Evolutionary conservation across 164 flowering plant species (phyloP).

Genomic region (Taxillus chinensis): DNA sequence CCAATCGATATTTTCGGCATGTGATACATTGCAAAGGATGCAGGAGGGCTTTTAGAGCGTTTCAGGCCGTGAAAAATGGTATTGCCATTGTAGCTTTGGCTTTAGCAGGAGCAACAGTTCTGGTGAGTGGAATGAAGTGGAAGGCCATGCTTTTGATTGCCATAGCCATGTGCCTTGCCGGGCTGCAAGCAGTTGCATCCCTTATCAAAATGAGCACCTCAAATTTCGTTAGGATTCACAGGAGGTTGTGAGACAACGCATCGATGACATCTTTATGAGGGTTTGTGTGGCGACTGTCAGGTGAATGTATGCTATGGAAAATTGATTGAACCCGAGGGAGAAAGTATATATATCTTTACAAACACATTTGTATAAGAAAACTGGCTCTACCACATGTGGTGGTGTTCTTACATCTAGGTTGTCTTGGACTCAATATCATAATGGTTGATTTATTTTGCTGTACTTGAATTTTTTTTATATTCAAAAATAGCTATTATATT

Average conservation of each 20-base stretch:
- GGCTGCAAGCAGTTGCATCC: constrained; percentile 50
- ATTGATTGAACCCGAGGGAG: no score
- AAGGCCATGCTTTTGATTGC: constrained; percentile 44
- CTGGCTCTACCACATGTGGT: no score
- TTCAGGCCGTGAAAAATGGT: constrained; percentile 54
- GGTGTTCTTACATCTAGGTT: no score
- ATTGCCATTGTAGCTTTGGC: constrained; percentile 42
- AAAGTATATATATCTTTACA: no score
- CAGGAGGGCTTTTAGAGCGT: constrained; percentile 44
- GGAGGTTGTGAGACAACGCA: constrained; percentile 43
- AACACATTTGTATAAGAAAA: no score
- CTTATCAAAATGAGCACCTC: constrained; percentile 70
- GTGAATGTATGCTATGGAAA: no score
- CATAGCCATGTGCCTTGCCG: constrained; percentile 43
- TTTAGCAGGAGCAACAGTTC: constrained; percentile 50
- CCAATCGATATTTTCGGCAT: constrained; percentile 80
- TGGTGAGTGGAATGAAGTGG: constrained; percentile 77
- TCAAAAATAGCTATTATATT: no score
- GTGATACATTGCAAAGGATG: constrained; percentile 85
- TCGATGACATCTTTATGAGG: neutral
- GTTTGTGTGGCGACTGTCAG: no score
- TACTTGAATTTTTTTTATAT: no score
- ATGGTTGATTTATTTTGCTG: no score
- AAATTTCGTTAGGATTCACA: constrained; percentile 76
- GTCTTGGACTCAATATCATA: no score